Conservation (phyloP, 1,139 yeast species). For the Spencermartinsiella ligniputridi region DNA sequence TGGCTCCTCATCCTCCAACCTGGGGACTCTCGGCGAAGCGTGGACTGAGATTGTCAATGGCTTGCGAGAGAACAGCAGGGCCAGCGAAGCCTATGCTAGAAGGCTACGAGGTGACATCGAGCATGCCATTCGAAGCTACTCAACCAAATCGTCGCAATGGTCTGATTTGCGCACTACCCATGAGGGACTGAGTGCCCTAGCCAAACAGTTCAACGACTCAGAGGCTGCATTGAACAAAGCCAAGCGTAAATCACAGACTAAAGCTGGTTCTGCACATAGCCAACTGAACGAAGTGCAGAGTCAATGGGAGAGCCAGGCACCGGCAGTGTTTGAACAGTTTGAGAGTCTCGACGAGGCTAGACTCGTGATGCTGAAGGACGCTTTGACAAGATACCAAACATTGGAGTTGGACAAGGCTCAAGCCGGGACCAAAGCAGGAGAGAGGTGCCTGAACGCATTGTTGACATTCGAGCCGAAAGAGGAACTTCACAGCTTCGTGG, state of each 20-base stretch:
- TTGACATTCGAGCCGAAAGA: conserved; percentile 56
- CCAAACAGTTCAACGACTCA: conserved; percentile 21
- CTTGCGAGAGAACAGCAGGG: conserved; percentile 28
- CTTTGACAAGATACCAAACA: conserved; percentile 69
- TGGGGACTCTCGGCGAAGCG: conserved; percentile 33
- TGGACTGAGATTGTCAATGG: conserved; percentile 32
- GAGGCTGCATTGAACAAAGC: conserved; percentile 23
- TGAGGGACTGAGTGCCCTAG: conserved; percentile 27
- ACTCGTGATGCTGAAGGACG: conserved; percentile 61
- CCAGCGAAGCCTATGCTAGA: conserved; percentile 28
- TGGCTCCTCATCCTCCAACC: conserved; percentile 16
- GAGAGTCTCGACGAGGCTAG: conserved; percentile 70
- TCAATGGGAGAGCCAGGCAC: conserved; percentile 74
- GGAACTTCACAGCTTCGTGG: conserved; percentile 55
- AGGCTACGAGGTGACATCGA: conserved; percentile 33
- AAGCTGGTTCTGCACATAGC: conserved; percentile 23
- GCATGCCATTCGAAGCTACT: conserved; percentile 28
- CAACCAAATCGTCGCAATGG: conserved; percentile 26
- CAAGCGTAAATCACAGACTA: conserved; percentile 11
- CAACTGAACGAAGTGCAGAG: conserved; percentile 25
- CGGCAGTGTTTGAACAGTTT: conserved; percentile 69
- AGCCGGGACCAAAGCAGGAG: conserved; percentile 41
- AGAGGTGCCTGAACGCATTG: conserved; percentile 60
- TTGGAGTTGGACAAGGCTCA: conserved; percentile 36
- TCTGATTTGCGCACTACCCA: conserved; percentile 29